Evolutionary conservation across 768 basidiomycete species (phyloP), one percentile per base, ranked within the genome.

Genomic region (Tricholoma sp.): DNA sequence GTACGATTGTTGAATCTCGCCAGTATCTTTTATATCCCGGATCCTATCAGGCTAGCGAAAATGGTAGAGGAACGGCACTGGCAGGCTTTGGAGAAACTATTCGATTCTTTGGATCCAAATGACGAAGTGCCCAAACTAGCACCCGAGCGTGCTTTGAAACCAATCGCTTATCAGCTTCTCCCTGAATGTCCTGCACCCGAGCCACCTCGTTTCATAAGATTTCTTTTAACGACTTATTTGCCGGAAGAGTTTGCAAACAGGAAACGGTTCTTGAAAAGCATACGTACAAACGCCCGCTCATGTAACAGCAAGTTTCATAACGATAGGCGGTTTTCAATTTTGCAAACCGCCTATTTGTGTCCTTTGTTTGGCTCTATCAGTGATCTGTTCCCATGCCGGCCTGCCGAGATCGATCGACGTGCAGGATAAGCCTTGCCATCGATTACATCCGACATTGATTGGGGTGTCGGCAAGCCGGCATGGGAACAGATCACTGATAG

Each of bases 1-100:
- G 68, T 76, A 27, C 70, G 76, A 1, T 57, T 78, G 8, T 55
- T 69, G 0, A 66, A 66, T 39, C 57, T 70, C 11, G 27, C 60
- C n/a, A 57, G 63, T 22, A 57, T 73, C 10, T 49, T 52, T 12
- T 54, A 56, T 37, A 66, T 59, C 37, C 41, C 59, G 19, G 55
- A 71, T 50, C 59, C 63, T 29, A 52, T 58, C 3, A 32, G 55
- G n/a, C 59, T 73, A 24, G 58, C 67, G 19, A 43, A 55, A 11
- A 35, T 63, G 10, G 66, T 63, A 5, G 66, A 68, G 31, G 12
- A 22, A 2, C 64, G 60, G 24, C 69, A 75, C 46, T 74, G 73
- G 72, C 12, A 54, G 5, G 43, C 60, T 9, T 57, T 74, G 16
- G 61, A 69, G 11, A 19, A 41, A 4, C 51, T 71, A 18, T 75